A percentile compares a stretch with the other conserved stretches of the same genome.
Conservation (phyloP, 192 early-diverging fungal species). For the Coemansia sp. region DNA sequence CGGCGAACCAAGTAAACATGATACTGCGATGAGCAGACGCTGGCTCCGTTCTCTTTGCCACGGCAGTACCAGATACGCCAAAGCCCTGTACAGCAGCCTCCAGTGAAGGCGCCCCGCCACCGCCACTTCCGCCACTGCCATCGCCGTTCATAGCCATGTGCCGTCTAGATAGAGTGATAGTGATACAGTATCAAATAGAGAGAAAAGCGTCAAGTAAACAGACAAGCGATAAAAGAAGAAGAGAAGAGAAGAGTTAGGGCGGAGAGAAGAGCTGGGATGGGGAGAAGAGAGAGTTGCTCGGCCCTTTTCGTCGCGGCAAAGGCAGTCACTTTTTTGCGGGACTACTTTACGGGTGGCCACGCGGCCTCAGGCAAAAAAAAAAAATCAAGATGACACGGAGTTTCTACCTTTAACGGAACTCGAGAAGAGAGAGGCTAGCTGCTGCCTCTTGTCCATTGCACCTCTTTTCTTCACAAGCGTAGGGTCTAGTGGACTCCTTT, state of each 20-base stretch:
- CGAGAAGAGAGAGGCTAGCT: background rate
- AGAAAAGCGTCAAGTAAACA: background rate
- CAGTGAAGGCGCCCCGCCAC: background rate
- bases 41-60: constrained; percentile 3
- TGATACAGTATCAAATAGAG: background rate
- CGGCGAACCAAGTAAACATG: constrained; percentile 63
- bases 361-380: background rate
- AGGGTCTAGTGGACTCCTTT: background rate
- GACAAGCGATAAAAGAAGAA: background rate
- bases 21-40: constrained; percentile 13
- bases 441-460: background rate
- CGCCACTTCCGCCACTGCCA: background rate
- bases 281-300: background rate
- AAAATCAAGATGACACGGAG: constrained; percentile 1
- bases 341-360: background rate
- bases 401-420: background rate
- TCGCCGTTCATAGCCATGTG: background rate
- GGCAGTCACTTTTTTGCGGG: background rate
- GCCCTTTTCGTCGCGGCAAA: background rate
- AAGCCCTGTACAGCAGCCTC: background rate
- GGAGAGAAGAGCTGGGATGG: background rate
- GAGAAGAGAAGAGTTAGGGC: background rate
- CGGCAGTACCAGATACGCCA: background rate
- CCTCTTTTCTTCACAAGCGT: background rate
- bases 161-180: background rate